Percentiles rank a stretch among this genome's conserved stretches.
Conservation (phyloP, 306 rosid genomes). For the apple (Malus domestica) region ASM211411v1 NC_041793.1:38582501-38583000, state of each 20-base stretch:
- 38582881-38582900: conserved; percentile 71
- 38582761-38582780: conserved; percentile 42
- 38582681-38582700: conserved; percentile 51
- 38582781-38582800: conserved; percentile 60
- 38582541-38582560: background rate
- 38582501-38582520: background rate
- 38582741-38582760: conserved; percentile 52
- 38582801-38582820: conserved; percentile 45
- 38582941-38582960: background rate
- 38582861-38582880: conserved; percentile 48
- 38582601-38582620: conserved; percentile 70
- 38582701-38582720: conserved; percentile 33
- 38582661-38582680: conserved; percentile 27
- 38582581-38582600: conserved; percentile 47
- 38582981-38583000: background rate
- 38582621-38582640: conserved; percentile 45
- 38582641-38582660: conserved; percentile 39
- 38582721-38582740: conserved; percentile 24
- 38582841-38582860: conserved; percentile 47
- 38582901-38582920: conserved; percentile 50
- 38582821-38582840: conserved; percentile 41
- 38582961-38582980: background rate
- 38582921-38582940: conserved; percentile 36
- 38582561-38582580: conserved; percentile 40
- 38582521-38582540: background rate